Percentiles rank a stretch among this genome's conserved stretches.
These are phyloP conservation scores for Boletus reticuloceps DNA, from an alignment of 768 basidiomycete species.

Conservation along the genomic window DNA sequence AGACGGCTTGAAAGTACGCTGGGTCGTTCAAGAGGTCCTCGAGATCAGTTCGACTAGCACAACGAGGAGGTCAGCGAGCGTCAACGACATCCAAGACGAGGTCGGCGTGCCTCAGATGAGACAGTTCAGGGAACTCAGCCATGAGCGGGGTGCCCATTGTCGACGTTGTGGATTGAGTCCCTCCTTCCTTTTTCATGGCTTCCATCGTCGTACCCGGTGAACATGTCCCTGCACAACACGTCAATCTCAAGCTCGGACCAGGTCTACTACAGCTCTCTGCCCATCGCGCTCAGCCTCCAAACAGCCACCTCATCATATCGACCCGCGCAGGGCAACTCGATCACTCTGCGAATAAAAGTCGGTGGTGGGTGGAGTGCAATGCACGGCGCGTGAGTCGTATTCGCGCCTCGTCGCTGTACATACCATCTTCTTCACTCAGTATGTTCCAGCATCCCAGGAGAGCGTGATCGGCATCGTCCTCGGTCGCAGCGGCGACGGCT, in stretches of 20 bases:
- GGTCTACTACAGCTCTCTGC: slow-evolving; percentile 56
- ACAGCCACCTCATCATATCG: slow-evolving; percentile 38
- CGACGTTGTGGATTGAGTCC: slow-evolving; percentile 1
- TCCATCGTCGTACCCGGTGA: slow-evolving; percentile 80
- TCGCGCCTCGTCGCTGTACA: neutral
- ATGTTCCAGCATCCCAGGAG: slow-evolving; percentile 87
- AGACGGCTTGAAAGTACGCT: slow-evolving; percentile 81
- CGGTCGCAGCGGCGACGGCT: slow-evolving; percentile 84
- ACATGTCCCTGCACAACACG: slow-evolving; percentile 65
- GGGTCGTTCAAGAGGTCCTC: slow-evolving; percentile 84
- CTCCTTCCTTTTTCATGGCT: slow-evolving; percentile 37
- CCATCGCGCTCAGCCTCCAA: slow-evolving; percentile 14
- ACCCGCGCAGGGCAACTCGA: slow-evolving; percentile 71
- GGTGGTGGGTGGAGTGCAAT: slow-evolving; percentile 89
- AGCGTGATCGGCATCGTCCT: slow-evolving; percentile 82
- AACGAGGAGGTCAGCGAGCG: slow-evolving; percentile 7
- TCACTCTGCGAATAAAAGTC: slow-evolving; percentile 68
- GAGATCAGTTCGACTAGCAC: slow-evolving; percentile 78
- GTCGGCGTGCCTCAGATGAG: slow-evolving; percentile 61
- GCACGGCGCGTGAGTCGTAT: slow-evolving; percentile 66
- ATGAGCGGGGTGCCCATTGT: slow-evolving; percentile 42
- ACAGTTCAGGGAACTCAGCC: slow-evolving; percentile 70
- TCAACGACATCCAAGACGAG: neutral
- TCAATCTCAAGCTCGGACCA: slow-evolving; percentile 84
- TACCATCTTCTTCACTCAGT: slow-evolving; percentile 46